Evolutionary conservation across 1,284 basidiomycete genomes (phyloP), one percentile per base, ranked within the genome.

Genomic region (Sporisorium graminicola): DNA sequence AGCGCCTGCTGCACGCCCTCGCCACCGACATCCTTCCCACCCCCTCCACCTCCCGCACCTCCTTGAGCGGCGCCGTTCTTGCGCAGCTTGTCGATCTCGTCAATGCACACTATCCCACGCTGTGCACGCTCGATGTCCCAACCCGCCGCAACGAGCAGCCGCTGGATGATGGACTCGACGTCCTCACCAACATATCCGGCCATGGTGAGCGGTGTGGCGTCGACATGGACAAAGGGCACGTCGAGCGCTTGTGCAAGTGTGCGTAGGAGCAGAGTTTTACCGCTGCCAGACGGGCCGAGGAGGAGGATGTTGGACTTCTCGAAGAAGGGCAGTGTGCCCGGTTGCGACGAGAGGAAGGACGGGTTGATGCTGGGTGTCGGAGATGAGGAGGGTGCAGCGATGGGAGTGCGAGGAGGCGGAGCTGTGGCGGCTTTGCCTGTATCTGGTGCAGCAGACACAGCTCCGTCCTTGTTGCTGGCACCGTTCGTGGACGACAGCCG

Each of bases 1-100:
- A 98, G 88, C 12, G 94, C 88, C 86, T 98, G 95, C 82, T 98
- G 95, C 3, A 98, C 95, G 37, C 95, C 95, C 88, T 97, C 95
- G 5, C 95, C 95, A 22, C 94, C 92, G 0, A 98, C 95, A 83
- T 98, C 96, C 55, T 94, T 91, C n/a, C n/a, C n/a, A n/a, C n/a
- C n/a, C 1, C 92, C 91, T 5, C 91, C 86, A 77, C 82, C 86
- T 0, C 79, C 81, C 3, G 85, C 86, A 65, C 91, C 56, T 0
- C 91, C 56, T 0, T 26, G 33, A 6, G 7, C 61, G 16, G 27
- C 20, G 26, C 49, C 56, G 22, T 50, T 61, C 18, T 44, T 49
- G 93, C 92, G 43, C 59, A 98, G 91, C 87, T 98, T 98, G 87
- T 98, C 95, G 2, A 95, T 88, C 87, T 98, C 96, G 82, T 98